phyloP scores from a whole-genome alignment of 306 rosid species.

The Aeschynomene evenia region DNA sequence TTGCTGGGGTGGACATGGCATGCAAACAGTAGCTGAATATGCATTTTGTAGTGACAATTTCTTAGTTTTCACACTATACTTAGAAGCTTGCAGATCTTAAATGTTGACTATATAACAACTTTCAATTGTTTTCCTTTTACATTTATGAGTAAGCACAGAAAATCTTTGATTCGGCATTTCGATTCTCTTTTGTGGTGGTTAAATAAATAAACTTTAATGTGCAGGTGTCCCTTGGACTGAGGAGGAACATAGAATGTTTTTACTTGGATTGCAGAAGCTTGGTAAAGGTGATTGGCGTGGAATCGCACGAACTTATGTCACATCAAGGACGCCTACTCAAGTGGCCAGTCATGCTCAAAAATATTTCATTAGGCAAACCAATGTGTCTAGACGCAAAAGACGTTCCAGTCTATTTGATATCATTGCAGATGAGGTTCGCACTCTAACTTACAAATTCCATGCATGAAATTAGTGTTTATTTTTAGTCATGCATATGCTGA shows the following conservation, averaged over 20 bases:
- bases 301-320: slow-evolving; percentile 85
- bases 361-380: slow-evolving; percentile 91
- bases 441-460: slow-evolving; percentile 27
- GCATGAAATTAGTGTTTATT: slow-evolving; percentile 13
- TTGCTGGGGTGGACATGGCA: neutral
- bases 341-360: slow-evolving; percentile 99
- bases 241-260: slow-evolving; percentile 97
- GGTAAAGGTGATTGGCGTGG: slow-evolving; percentile 99
- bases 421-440: slow-evolving; percentile 84
- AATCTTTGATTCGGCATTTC: neutral
- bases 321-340: slow-evolving; percentile 95
- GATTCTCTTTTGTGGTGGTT: neutral
- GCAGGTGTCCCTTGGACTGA: slow-evolving; percentile 98
- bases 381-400: slow-evolving; percentile 86
- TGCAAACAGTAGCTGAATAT: neutral
- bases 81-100: neutral
- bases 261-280: slow-evolving; percentile 91
- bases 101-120: neutral
- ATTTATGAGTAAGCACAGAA: neutral
- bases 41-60: neutral
- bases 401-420: slow-evolving; percentile 98
- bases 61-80: neutral
- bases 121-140: neutral
- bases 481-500: slow-evolving; percentile 1
- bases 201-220: slow-evolving; percentile 21